Conservation (phyloP, 352 stramenopile genomes). For the Phytophthora europaea region DNA sequence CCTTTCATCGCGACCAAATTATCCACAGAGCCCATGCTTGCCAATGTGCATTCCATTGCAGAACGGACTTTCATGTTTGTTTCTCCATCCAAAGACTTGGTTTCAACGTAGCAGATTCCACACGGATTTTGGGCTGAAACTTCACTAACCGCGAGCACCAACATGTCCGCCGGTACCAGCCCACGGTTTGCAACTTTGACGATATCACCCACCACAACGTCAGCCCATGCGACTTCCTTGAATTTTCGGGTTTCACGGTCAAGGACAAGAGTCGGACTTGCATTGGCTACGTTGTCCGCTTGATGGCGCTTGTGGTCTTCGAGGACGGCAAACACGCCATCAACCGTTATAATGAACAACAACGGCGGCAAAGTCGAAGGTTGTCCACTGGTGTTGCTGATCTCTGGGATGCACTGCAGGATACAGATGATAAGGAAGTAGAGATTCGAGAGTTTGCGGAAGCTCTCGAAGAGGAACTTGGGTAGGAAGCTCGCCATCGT, state of each 20-base stretch:
- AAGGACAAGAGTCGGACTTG: conserved; percentile 69
- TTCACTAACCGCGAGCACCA: conserved; percentile 86
- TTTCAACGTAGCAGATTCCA: conserved; percentile 92
- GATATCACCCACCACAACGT: conserved; percentile 90
- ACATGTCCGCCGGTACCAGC: conserved; percentile 85
- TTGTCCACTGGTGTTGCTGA: conserved; percentile 92
- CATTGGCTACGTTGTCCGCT: conserved; percentile 88
- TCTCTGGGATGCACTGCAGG: conserved; percentile 87
- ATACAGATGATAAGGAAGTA: conserved; percentile 95
- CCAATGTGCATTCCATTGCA: conserved; percentile 77
- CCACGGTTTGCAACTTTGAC: conserved; percentile 86
- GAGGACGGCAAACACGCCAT: conserved; percentile 88
- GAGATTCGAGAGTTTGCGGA: conserved; percentile 93
- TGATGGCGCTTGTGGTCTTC: conserved; percentile 91
- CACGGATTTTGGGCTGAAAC: conserved; percentile 60
- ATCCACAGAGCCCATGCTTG: conserved; percentile 50
- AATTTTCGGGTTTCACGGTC: conserved; percentile 61
- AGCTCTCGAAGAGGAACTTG: conserved; percentile 93
- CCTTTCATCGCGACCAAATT: conserved; percentile 68
- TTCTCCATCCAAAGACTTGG: conserved; percentile 93
- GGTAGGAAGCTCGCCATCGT: conserved; percentile 89
- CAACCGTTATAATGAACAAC: conserved; percentile 92
- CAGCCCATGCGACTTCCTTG: conserved; percentile 67
- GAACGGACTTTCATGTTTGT: conserved; percentile 95
- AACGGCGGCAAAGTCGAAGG: conserved; percentile 91